Base-by-base conservation (phyloP, 2,329 filamentous ascomycete genomes). In the Beauveria caledonica region DNA sequence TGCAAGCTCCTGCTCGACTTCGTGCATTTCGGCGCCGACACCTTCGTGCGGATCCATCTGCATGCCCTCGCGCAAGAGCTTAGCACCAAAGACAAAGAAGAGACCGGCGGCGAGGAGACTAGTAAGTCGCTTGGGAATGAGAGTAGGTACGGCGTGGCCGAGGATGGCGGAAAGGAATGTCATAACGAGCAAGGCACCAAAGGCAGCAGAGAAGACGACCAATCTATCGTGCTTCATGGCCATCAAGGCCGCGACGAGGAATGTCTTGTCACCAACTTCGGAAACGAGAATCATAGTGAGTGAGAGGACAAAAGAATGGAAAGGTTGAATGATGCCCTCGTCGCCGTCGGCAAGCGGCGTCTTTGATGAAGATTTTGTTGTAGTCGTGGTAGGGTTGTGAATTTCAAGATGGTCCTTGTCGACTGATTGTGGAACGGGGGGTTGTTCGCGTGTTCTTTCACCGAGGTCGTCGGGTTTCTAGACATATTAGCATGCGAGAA, bases 271-370 rank as follows among this genome's bases (percentile, higher is more conserved):
- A 64, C 94, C 94, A 68, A 99, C 86, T 73, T 99, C 94, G 51
- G 93, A 97, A 68, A 97, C 88, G 64, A 97, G 79, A 68, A 99
- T 99, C 94, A 97, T 99, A 61, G 92, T 93, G 62, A 97, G 86
- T 17, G 94, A 96, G 36, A 97, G 86, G 13, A 96, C 70, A 69
- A 94, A 95, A 4, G 94, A 97, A 73, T 99, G 93, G 68, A 87
- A 79, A 19, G 90, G 90, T 64, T 86, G 88, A 62, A 92, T 91
- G 45, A 92, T 78, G 62, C 86, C 85, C 10, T 81, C 82, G 7
- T 67, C 66, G 5, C 62, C 68, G 58, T 77, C 73, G 9, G 71
- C 71, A 19, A 61, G 70, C 51, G 69, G 63, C 3, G 63, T 65
- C 60, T 71, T 71, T 33, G 68, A 64, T n/a, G 62, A 46, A n/a